Conservation (phyloP, 1,284 basidiomycete species). For the Naganishia sp. region DNA sequence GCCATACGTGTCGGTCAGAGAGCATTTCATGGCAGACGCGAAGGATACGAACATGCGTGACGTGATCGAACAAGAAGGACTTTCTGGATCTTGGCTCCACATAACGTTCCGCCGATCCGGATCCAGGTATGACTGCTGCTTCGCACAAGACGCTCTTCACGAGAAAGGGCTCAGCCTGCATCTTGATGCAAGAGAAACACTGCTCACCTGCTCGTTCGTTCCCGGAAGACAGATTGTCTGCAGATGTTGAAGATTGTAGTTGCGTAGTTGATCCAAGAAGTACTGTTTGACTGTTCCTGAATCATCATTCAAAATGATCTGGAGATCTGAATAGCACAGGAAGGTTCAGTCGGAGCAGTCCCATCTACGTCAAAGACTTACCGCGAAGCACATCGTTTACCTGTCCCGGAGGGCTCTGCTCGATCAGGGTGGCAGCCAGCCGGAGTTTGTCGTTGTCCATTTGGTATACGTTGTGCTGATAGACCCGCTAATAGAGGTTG, state of each 20-base stretch:
- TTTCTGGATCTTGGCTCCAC: slow-evolving; percentile 75
- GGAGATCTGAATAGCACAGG: slow-evolving; percentile 65
- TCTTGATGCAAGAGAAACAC: not conserved
- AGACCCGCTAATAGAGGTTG: too few species aligned
- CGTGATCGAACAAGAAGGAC: slow-evolving; percentile 77
- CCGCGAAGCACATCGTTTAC: slow-evolving; percentile 83
- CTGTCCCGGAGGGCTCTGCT: slow-evolving; percentile 89
- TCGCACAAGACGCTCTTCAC: slow-evolving; percentile 43
- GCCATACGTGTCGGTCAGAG: slow-evolving; percentile 2
- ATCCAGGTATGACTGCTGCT: slow-evolving; percentile 42
- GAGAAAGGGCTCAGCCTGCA: not conserved
- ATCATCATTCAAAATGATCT: slow-evolving; percentile 82
- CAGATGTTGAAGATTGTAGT: slow-evolving; percentile 80
- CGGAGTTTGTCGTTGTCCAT: slow-evolving; percentile 13
- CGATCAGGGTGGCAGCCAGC: slow-evolving; percentile 58
- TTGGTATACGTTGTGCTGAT: too few species aligned
- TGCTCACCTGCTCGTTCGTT: slow-evolving; percentile 65
- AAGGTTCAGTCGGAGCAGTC: slow-evolving; percentile 29
- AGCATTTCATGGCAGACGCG: slow-evolving; percentile 8
- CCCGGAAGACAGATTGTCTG: slow-evolving; percentile 73
- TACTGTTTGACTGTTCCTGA: slow-evolving; percentile 46
- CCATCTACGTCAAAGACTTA: not conserved
- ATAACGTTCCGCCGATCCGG: slow-evolving; percentile 64
- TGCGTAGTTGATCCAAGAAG: slow-evolving; percentile 55
- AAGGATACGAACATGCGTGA: slow-evolving; percentile 64